Evolutionary conservation across 805 yeast species (phyloP).

Genomic region (Suhomyces faveliae): DNA sequence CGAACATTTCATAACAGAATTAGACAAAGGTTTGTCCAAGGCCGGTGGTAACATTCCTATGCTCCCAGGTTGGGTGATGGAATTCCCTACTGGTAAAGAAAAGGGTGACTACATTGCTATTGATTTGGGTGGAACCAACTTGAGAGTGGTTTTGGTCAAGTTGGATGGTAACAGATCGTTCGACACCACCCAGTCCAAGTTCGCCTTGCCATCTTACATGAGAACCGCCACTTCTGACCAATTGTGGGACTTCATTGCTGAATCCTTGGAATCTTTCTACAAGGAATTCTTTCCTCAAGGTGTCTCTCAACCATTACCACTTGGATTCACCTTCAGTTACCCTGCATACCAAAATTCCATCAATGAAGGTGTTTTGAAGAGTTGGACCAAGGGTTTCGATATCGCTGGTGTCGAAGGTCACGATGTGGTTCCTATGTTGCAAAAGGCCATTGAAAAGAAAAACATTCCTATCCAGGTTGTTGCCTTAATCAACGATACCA

Average conservation of each 20-base stretch:
- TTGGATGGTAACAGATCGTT: constrained; percentile 82
- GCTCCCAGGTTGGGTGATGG: constrained; percentile 97
- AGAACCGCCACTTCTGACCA: constrained; percentile 78
- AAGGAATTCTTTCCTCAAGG: constrained; percentile 69
- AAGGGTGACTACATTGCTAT: constrained; percentile 88
- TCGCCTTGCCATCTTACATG: constrained; percentile 69
- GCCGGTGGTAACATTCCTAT: constrained; percentile 88
- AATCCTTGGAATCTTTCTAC: constrained; percentile 69
- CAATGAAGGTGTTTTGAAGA: constrained; percentile 82
- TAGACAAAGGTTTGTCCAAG: constrained; percentile 74
- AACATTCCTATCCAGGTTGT: constrained; percentile 80
- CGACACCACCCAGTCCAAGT: constrained; percentile 84
- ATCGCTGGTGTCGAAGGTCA: constrained; percentile 90
- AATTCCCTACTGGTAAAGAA: constrained; percentile 89
- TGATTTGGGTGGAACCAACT: constrained; percentile 96
- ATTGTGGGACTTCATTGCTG: constrained; percentile 85
- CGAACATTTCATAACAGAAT: constrained; percentile 73
- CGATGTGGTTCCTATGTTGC: constrained; percentile 91
- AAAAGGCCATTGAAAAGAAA: constrained; percentile 61
- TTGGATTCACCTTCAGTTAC: constrained; percentile 94
- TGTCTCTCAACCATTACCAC: constrained; percentile 46
- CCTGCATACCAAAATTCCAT: constrained; percentile 84
- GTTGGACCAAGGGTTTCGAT: constrained; percentile 98
- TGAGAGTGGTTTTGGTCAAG: constrained; percentile 86
- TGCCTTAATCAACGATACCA: constrained; percentile 93